Evolutionary conservation across 495 filamentous ascomycete species (phyloP).

Genomic region (Annulohypoxylon stygium): DNA sequence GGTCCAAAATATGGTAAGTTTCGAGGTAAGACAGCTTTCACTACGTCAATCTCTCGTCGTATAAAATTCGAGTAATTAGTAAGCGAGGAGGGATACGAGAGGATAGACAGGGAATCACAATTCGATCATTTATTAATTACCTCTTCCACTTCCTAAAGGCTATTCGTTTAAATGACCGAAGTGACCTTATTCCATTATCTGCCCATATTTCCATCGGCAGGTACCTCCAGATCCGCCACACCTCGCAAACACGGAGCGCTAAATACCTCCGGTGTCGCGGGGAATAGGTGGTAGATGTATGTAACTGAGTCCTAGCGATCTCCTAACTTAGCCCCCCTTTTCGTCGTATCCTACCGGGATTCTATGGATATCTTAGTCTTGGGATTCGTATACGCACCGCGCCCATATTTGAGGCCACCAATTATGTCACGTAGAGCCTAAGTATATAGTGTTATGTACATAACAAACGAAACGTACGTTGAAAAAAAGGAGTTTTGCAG

Average conservation of each 20-base stretch:
- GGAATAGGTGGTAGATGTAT: background rate
- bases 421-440: background rate
- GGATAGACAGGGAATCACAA: background rate
- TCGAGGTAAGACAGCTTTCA: background rate
- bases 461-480: background rate
- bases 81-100: background rate
- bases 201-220: background rate
- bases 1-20: slow-evolving; percentile 5
- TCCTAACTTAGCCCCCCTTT: background rate
- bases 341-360: background rate
- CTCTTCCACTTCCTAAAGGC: background rate
- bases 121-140: background rate
- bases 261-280: background rate
- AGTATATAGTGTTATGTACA: background rate
- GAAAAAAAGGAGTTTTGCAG: background rate
- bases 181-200: background rate
- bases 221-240: background rate
- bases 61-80: background rate
- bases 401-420: background rate
- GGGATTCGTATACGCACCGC: background rate
- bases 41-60: background rate
- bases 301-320: background rate
- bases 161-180: background rate
- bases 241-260: background rate
- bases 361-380: background rate